These are phyloP conservation scores for Capsella rubella DNA, from an alignment of 441 rosid genomes.

Conservation along the genomic window DNA sequence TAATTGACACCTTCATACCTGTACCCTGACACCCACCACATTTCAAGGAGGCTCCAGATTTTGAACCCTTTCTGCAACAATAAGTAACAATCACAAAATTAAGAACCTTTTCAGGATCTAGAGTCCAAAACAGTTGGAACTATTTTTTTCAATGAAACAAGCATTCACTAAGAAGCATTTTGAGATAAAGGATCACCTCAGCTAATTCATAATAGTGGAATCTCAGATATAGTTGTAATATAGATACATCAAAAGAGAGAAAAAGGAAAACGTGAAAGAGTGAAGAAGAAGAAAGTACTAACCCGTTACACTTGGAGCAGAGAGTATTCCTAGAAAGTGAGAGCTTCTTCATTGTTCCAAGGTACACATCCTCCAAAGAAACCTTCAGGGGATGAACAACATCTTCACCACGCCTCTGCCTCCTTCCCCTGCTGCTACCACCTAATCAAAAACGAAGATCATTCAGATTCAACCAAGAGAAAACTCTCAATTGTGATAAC, in stretches of 20 bases:
- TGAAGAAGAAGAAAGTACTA: conserved; percentile 27
- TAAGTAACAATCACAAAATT: neutral
- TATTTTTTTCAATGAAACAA: neutral
- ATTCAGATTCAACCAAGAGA: neutral
- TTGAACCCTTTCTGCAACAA: conserved; percentile 83
- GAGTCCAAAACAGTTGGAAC: neutral
- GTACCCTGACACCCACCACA: conserved; percentile 93
- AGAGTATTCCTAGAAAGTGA: conserved; percentile 75
- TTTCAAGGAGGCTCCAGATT: conserved; percentile 87
- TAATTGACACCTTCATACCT: conserved; percentile 90
- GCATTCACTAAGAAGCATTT: neutral
- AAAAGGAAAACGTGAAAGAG: neutral
- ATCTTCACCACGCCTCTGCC: conserved; percentile 94
- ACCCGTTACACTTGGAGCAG: conserved; percentile 94
- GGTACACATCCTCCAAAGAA: conserved; percentile 82
- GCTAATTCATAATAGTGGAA: neutral
- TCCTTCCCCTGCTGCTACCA: conserved; percentile 82
- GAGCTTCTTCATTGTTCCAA: conserved; percentile 81
- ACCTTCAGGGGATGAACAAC: conserved; percentile 86
- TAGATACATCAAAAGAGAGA: neutral
- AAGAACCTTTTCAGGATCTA: neutral
- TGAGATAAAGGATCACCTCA: neutral
- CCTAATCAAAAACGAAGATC: conserved; percentile 42
- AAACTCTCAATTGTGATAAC: neutral
- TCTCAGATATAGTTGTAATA: too few species aligned